Conservation (phyloP, 139 green algal genomes). For the Mesotaenium endlicherianum region DNA sequence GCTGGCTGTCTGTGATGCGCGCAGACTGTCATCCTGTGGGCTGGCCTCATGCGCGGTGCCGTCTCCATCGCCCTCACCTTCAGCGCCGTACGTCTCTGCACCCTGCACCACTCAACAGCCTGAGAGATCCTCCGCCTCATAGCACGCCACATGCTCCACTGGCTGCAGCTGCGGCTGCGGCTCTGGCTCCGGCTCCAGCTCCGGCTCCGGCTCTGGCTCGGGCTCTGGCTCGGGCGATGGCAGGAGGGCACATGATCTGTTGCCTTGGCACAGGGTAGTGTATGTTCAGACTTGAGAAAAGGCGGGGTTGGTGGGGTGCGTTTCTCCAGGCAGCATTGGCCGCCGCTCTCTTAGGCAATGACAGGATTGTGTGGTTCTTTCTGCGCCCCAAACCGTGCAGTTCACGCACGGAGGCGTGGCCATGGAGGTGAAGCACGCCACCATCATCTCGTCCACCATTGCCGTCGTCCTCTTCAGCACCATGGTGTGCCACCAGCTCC, state of each 20-base stretch:
- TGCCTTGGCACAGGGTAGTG: neutral
- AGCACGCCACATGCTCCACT: neutral
- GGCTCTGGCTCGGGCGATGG: neutral
- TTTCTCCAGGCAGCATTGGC: too few relatives aligned
- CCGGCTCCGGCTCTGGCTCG: neutral
- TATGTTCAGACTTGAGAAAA: too few relatives aligned
- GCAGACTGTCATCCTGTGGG: conserved; percentile 52
- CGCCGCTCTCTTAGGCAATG: too few relatives aligned
- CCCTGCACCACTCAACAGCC: neutral
- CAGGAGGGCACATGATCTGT: neutral
- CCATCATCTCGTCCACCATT: conserved; percentile 32
- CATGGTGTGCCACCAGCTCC: neutral
- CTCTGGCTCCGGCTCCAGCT: neutral
- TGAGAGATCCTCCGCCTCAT: neutral
- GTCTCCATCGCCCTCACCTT: conserved; percentile 46
- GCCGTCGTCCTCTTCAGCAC: conserved; percentile 49
- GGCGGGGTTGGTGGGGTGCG: too few relatives aligned
- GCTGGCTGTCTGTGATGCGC: too few relatives aligned
- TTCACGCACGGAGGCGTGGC: conserved; percentile 18
- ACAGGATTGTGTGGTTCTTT: neutral
- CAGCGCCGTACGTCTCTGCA: neutral
- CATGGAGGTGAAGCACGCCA: neutral
- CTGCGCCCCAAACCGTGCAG: neutral
- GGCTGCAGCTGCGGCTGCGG: neutral
- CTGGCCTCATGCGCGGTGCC: conserved; percentile 44